Evolutionary conservation across 306 rosid species (phyloP).

Genomic region (Carpinus viminea): DNA sequence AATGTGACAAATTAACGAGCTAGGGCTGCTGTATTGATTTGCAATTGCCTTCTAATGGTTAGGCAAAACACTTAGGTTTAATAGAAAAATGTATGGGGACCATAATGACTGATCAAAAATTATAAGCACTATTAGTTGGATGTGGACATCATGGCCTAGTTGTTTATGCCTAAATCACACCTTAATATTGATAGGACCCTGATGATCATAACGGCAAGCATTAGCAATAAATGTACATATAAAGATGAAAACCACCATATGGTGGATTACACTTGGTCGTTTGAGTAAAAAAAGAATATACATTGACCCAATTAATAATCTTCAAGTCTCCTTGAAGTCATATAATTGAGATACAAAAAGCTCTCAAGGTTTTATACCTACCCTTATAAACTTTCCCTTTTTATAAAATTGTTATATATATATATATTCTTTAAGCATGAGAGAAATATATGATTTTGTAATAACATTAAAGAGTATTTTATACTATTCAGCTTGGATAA

Average conservation of each 20-base stretch:
- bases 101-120: not conserved
- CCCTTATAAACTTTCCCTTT: no score
- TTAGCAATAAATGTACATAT: not conserved
- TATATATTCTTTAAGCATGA: no score
- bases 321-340: no score
- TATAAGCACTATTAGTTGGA: conserved; percentile 4
- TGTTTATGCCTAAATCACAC: not conserved
- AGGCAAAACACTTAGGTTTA: not conserved
- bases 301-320: no score
- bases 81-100: not conserved
- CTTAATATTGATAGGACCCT: conserved; percentile 3
- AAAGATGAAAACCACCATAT: not conserved
- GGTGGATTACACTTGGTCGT: not conserved
- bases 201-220: not conserved
- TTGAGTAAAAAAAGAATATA: not conserved
- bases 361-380: no score
- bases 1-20: not conserved
- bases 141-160: not conserved
- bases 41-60: not conserved
- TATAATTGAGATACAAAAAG: no score
- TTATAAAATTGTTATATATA: no score
- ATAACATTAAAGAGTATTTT: no score
- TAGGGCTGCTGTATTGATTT: not conserved
- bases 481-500: no score
- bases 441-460: no score